Percentiles rank a stretch among this genome's conserved stretches.
Evolutionary conservation across 306 rosid species (phyloP).

Genomic region (Dicorynia guianensis): DNA sequence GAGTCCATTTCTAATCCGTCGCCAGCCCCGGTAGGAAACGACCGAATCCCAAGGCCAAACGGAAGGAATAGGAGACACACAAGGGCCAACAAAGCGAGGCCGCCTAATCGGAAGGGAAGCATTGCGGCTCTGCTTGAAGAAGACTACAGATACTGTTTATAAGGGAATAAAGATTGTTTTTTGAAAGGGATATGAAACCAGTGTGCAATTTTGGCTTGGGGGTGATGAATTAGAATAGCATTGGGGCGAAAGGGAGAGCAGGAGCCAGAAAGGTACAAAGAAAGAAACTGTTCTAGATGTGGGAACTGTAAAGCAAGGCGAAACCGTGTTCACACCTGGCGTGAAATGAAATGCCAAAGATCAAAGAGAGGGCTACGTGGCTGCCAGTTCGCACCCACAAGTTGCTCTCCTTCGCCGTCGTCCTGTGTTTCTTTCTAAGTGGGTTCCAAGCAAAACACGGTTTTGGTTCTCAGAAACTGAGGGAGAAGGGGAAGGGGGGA

Average conservation of each 20-base stretch:
- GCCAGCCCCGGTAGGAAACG: slow-evolving; percentile 31
- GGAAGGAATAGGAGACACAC: slow-evolving; percentile 37
- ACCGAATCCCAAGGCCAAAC: slow-evolving; percentile 53
- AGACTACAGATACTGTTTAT: too few relatives aligned
- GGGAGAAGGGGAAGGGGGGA: not conserved
- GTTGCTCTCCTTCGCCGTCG: too few relatives aligned
- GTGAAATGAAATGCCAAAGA: too few relatives aligned
- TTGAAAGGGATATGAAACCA: not conserved
- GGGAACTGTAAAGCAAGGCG: not conserved
- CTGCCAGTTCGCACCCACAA: not conserved
- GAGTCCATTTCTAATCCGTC: not conserved
- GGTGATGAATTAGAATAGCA: not conserved
- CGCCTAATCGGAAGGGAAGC: slow-evolving; percentile 31
- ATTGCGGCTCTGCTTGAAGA: not conserved
- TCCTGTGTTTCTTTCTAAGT: not conserved
- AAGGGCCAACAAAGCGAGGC: slow-evolving; percentile 36
- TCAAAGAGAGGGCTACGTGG: not conserved
- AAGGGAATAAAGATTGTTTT: not conserved
- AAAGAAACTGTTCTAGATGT: slow-evolving; percentile 10
- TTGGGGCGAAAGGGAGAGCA: not conserved
- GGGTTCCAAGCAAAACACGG: slow-evolving; percentile 28
- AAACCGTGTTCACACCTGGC: not conserved
- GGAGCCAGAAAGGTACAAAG: not conserved
- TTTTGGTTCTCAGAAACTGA: not conserved
- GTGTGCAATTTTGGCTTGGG: not conserved